These are phyloP conservation scores for Mimosa bimucronata DNA, from an alignment of 306 rosid genomes.

Conservation along the genomic window DNA sequence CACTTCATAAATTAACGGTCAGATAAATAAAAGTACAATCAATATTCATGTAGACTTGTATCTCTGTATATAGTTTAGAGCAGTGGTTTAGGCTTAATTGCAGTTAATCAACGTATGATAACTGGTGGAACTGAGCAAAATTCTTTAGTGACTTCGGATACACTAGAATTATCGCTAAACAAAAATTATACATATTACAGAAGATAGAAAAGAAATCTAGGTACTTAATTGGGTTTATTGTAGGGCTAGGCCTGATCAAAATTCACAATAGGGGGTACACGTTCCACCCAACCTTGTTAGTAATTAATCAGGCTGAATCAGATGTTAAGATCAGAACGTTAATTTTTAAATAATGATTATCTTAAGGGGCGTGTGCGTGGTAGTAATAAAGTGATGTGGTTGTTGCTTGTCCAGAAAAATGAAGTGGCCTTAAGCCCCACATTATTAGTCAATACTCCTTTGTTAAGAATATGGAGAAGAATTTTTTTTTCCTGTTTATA, in stretches of 20 bases:
- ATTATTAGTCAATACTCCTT: not conserved
- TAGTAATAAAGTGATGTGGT: not conserved
- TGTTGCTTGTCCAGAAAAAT: not conserved
- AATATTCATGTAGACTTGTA: not conserved
- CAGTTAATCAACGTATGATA: not conserved
- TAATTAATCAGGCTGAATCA: not conserved
- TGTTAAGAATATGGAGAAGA: too few relatives aligned
- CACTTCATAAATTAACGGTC: not conserved
- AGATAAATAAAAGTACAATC: not conserved
- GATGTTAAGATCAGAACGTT: not conserved
- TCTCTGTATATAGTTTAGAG: not conserved
- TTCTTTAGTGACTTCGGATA: too few relatives aligned
- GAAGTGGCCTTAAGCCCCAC: not conserved
- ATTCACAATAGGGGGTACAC: not conserved
- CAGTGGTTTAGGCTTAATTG: not conserved
- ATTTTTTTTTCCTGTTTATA: too few relatives aligned
- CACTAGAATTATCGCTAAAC: too few relatives aligned
- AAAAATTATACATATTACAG: too few relatives aligned
- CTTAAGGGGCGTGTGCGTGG: not conserved
- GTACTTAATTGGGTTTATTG: not conserved
- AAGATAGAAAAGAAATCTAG: too few relatives aligned
- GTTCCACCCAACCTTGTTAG: not conserved
- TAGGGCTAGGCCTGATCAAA: not conserved
- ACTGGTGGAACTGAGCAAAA: not conserved
- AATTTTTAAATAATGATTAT: not conserved